phyloP scores from a whole-genome alignment of 139 green algal species.

The Tetraselmis chui region DNA sequence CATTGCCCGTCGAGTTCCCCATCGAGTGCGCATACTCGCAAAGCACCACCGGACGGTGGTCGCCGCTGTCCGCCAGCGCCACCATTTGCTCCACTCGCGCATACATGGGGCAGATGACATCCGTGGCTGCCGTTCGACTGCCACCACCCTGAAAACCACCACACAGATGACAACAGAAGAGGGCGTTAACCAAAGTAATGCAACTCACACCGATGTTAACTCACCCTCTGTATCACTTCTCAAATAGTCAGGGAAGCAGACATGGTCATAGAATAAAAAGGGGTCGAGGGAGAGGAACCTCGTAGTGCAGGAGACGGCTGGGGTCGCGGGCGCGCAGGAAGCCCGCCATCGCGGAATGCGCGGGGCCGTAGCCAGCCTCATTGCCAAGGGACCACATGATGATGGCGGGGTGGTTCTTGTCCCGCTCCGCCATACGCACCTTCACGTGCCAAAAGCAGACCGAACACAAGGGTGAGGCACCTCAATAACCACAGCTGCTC shows the following conservation, averaged over 20 bases:
- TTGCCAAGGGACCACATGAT: conserved; percentile 95
- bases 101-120: conserved; percentile 97
- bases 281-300: conserved; percentile 16
- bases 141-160: conserved; percentile 81
- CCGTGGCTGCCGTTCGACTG: conserved; percentile 71
- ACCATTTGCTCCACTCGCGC: conserved; percentile 50
- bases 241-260: no score
- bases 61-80: conserved; percentile 15
- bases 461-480: no score
- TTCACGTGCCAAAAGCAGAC: no score
- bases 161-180: no score
- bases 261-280: no score
- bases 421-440: conserved; percentile 70
- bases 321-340: conserved; percentile 44
- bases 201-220: no score
- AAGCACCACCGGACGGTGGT: conserved; percentile 73
- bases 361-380: conserved; percentile 78
- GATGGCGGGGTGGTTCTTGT: conserved; percentile 86
- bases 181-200: no score
- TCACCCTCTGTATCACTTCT: no score
- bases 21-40: conserved; percentile 97
- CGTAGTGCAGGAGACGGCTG: conserved; percentile 62
- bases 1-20: conserved; percentile 93
- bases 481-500: no score
- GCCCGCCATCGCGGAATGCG: conserved; percentile 59